Percentiles rank a stretch among this genome's conserved stretches.
phyloP scores from a whole-genome alignment of 768 basidiomycete species.

The Amanita fuliginea region DNA sequence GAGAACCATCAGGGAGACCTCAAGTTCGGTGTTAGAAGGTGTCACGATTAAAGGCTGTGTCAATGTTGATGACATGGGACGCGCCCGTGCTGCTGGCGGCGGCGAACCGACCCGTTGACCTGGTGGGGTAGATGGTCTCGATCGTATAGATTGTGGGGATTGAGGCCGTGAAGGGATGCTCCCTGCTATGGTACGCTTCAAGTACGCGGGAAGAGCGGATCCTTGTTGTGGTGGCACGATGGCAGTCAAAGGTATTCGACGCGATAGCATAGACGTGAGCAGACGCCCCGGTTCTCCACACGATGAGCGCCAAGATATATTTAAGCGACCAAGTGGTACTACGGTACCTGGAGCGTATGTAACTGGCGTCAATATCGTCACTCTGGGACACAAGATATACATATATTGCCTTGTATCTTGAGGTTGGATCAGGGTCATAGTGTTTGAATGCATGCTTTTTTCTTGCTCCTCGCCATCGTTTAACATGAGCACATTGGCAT shows the following conservation, averaged over 20 bases:
- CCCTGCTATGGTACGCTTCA: conserved; percentile 44
- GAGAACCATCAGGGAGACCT: conserved; percentile 46
- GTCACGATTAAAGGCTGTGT: conserved; percentile 14
- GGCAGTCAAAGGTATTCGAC: conserved; percentile 54
- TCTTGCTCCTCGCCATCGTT: conserved; percentile 14
- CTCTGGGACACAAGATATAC: conserved; percentile 60
- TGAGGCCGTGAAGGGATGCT: conserved; percentile 28
- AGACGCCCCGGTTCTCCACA: conserved; percentile 82
- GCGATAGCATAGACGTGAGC: conserved; percentile 80
- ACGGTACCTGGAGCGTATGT: conserved; percentile 54
- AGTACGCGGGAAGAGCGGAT: conserved; percentile 67
- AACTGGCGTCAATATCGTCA: conserved; percentile 30
- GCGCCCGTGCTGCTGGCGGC: conserved; percentile 34
- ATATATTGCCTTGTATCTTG: conserved; percentile 83
- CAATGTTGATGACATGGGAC: conserved; percentile 36
- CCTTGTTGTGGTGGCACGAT: conserved; percentile 34
- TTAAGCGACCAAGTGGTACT: conserved; percentile 76
- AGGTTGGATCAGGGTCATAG: conserved; percentile 66
- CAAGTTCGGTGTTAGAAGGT: conserved; percentile 28
- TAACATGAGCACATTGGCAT: conserved; percentile 34
- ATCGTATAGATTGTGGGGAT: conserved; percentile 37
- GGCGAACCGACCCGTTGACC: conserved; percentile 11
- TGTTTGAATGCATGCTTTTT: conserved; percentile 43
- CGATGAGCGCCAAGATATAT: conserved; percentile 80
- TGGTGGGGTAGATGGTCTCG: conserved; percentile 3